Conservation (phyloP, 2,329 filamentous ascomycete genomes). For the Blastomyces parvus region DNA sequence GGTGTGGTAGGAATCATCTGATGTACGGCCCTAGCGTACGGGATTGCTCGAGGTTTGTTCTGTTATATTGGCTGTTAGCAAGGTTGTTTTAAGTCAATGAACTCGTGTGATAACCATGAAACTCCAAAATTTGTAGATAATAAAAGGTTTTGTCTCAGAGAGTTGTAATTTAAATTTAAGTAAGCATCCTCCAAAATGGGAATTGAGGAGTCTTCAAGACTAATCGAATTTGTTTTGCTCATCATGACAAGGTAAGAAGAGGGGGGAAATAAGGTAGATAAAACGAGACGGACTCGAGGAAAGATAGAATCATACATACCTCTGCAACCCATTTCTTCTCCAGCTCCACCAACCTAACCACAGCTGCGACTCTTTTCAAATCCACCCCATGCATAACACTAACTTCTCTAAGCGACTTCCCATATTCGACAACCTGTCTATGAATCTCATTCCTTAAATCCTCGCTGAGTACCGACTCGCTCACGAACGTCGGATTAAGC, state of each 20-base stretch:
- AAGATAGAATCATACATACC: conserved; percentile 47
- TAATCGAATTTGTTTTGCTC: conserved; percentile 80
- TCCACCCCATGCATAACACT: conserved; percentile 70
- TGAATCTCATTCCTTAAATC: conserved; percentile 65
- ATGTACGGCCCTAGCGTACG: conserved; percentile 67
- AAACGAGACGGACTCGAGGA: not conserved
- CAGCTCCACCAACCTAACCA: conserved; percentile 74
- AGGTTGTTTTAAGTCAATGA: conserved; percentile 9
- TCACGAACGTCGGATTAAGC: conserved; percentile 59
- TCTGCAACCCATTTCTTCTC: conserved; percentile 67
- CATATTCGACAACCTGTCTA: conserved; percentile 53
- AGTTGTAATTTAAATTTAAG: conserved; percentile 60
- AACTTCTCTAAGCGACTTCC: conserved; percentile 62
- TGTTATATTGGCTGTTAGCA: conserved; percentile 33
- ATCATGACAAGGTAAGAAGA: conserved; percentile 43
- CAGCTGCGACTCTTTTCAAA: conserved; percentile 73
- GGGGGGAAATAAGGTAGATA: conserved; percentile 4
- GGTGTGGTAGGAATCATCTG: conserved; percentile 68
- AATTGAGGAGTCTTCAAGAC: conserved; percentile 83
- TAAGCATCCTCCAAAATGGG: conserved; percentile 42
- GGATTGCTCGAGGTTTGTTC: conserved; percentile 65
- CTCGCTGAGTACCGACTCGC: conserved; percentile 64
- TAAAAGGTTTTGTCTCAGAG: conserved; percentile 47
- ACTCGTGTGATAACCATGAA: not conserved
- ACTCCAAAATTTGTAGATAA: conserved; percentile 14